Evolutionary conservation across 805 yeast genomes (phyloP).

Genomic region (Komagataella pseudopastoris): DNA sequence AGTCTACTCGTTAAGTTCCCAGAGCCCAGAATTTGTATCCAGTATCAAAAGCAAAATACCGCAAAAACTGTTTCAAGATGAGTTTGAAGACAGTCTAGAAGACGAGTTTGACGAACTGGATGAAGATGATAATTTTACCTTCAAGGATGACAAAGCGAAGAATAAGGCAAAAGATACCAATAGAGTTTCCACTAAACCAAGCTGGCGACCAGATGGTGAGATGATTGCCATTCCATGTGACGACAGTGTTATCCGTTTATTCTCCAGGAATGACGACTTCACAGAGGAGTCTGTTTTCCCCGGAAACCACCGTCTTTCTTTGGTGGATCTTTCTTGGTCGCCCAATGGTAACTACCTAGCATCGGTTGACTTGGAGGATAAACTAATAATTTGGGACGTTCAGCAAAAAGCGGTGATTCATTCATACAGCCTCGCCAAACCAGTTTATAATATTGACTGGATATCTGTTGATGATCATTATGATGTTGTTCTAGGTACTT

Average conservation of each 20-base stretch:
- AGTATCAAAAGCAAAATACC: constrained; percentile 27
- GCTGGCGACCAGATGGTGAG: constrained; percentile 65
- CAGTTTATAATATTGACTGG: constrained; percentile 18
- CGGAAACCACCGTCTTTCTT: constrained; percentile 11
- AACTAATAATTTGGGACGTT: constrained; percentile 44
- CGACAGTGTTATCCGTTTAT: constrained; percentile 12
- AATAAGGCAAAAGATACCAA: constrained; percentile 8
- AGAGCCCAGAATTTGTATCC: constrained; percentile 36
- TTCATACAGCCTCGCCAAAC: background rate
- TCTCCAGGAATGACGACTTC: constrained; percentile 3
- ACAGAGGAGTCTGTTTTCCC: constrained; percentile 1
- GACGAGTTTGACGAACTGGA: constrained; percentile 5
- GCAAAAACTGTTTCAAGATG: constrained; percentile 18
- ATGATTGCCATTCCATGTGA: constrained; percentile 52
- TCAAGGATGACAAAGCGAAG: background rate
- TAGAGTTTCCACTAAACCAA: constrained; percentile 36
- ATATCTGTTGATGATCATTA: constrained; percentile 8
- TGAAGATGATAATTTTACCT: constrained; percentile 6
- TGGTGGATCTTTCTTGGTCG: constrained; percentile 45
- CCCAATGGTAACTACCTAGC: constrained; percentile 52
- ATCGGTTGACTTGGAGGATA: constrained; percentile 35
- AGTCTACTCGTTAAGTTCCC: constrained; percentile 41
- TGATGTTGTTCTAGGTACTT: constrained; percentile 26
- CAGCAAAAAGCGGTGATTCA: constrained; percentile 11
- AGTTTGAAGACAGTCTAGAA: constrained; percentile 17